These are phyloP conservation scores for carrot (Daucus carota) DNA, from an alignment of 129 eudicot genomes.

Conservation along the genomic window DH1_v3.0 NC_030381.2:38416001-38416500, in stretches of 20 bases:
- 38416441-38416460: too few relatives aligned
- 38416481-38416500: too few relatives aligned
- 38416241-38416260: not conserved
- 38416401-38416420: too few relatives aligned
- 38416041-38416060: not conserved
- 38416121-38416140: not conserved
- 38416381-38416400: too few relatives aligned
- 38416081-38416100: not conserved
- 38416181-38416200: not conserved
- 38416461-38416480: too few relatives aligned
- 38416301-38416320: not conserved
- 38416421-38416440: too few relatives aligned
- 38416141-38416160: not conserved
- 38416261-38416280: not conserved
- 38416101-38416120: not conserved
- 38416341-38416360: too few relatives aligned
- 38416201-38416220: not conserved
- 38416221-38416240: too few relatives aligned
- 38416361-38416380: too few relatives aligned
- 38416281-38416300: not conserved
- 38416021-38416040: too few relatives aligned
- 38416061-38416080: not conserved
- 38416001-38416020: too few relatives aligned
- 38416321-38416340: not conserved
- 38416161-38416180: not conserved